A percentile compares a stretch with the other conserved stretches of the same genome.
These are phyloP conservation scores for Phytophthora palmivora DNA, from an alignment of 352 stramenopile genomes.

Conservation along the genomic window DNA sequence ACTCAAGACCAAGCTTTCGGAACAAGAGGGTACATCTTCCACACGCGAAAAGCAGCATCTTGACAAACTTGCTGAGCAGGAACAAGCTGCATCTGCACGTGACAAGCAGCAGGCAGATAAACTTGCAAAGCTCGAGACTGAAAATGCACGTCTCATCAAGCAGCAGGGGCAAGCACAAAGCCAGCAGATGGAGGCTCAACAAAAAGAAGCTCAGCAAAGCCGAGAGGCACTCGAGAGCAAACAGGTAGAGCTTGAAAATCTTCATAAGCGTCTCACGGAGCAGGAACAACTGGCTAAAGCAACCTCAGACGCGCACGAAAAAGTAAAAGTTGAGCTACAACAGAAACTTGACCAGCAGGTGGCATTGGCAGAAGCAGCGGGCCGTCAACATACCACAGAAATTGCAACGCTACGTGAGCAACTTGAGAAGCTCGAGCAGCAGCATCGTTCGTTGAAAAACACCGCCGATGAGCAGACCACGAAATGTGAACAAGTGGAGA, in stretches of 20 bases:
- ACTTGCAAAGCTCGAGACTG: slow-evolving; percentile 31
- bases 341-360: slow-evolving; percentile 20
- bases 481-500: slow-evolving; percentile 29
- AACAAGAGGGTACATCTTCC: slow-evolving; percentile 34
- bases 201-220: slow-evolving; percentile 33
- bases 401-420: slow-evolving; percentile 23
- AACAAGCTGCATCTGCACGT: slow-evolving; percentile 14
- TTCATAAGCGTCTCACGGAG: slow-evolving; percentile 30
- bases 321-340: slow-evolving; percentile 16
- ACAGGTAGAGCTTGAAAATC: slow-evolving; percentile 25
- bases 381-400: slow-evolving; percentile 15
- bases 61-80: slow-evolving; percentile 24
- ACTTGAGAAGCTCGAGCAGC: slow-evolving; percentile 27
- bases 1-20: slow-evolving; percentile 49
- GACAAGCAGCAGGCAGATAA: slow-evolving; percentile 32
- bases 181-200: slow-evolving; percentile 28
- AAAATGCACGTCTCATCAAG: slow-evolving; percentile 34
- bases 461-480: slow-evolving; percentile 18
- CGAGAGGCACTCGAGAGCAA: slow-evolving; percentile 39
- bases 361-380: slow-evolving; percentile 11
- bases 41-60: slow-evolving; percentile 34
- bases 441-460: slow-evolving; percentile 19
- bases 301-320: slow-evolving; percentile 11
- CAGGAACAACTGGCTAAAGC: slow-evolving; percentile 21
- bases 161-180: slow-evolving; percentile 33